Base-by-base conservation (phyloP, 2,329 filamentous ascomycete genomes). In the Chaetomiaceae sp. region DNA sequence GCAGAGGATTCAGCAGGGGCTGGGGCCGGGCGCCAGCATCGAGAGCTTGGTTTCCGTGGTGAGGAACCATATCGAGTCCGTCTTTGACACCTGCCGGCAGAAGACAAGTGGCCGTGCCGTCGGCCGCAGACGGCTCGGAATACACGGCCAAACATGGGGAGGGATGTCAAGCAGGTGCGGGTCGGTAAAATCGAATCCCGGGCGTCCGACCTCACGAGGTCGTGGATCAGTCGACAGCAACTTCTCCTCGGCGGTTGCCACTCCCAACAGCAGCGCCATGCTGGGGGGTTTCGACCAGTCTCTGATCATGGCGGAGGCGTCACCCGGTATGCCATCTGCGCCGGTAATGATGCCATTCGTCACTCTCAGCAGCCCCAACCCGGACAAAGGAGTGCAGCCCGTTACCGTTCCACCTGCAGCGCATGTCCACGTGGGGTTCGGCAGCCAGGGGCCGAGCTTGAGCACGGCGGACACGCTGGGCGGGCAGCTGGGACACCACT, bases 71-170 rank as follows among this genome's bases (percentile, higher is more conserved):
- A 49, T 58, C 39, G 44, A 58, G 3, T 27, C 33, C 4, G 53
- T 61, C 34, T 55, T 63, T 20, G 34, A 54, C 4, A 42, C 14
- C 2, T 58, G 56, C 37, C 53, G 54, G 14, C 8, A n/a, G 4
- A 56, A 50, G 17, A 48, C 50, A 5, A 40, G 38, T 14, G 40
- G 48, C 34, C 17, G 23, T 8, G 17, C 36, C 7, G 25, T 27
- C 17, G 33, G 45, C 3, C 46, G 46, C 15, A 36, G 47, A 39
- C 53, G 38, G n/a, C n/a, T n/a, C n/a, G n/a, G n/a, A 14, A 37
- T 22, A 9, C 58, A 47, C 12, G 38, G 34, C 14, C 51, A 54
- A 17, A 23, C 23, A 12, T 8, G 45, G 17, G 45, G 22, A 29
- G 25, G 36, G 25, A 15, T n/a, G 17, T 6, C 34, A 31, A 43